Evolutionary conservation across 2,329 filamentous ascomycete species (phyloP).

Genomic region (Calonectria hongkongensis): DNA sequence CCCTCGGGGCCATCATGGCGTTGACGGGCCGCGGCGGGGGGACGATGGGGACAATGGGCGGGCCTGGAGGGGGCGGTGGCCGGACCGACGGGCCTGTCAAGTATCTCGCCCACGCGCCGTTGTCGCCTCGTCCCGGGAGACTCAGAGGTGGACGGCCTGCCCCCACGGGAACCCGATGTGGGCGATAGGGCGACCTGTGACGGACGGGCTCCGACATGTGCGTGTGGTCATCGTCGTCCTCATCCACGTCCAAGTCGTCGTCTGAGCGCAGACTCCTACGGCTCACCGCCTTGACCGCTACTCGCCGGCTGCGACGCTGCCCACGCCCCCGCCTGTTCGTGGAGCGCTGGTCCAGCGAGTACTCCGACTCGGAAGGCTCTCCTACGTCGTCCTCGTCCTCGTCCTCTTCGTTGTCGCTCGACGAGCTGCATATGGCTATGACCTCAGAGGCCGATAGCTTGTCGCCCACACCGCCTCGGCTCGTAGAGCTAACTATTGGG

Average conservation of each 20-base stretch:
- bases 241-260: conserved; percentile 25
- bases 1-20: conserved; percentile 6
- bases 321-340: conserved; percentile 40
- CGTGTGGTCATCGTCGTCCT: background rate
- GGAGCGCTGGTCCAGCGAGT: conserved; percentile 39
- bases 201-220: conserved; percentile 10
- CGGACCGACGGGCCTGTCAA: conserved; percentile 13
- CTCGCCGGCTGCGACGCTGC: conserved; percentile 41
- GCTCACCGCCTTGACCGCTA: conserved; percentile 41
- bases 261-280: conserved; percentile 37
- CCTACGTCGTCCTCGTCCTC: conserved; percentile 42
- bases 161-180: conserved; percentile 7
- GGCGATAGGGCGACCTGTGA: conserved; percentile 22
- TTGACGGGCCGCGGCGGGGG: conserved; percentile 2
- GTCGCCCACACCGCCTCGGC: conserved; percentile 39
- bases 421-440: conserved; percentile 48
- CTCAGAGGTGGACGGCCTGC: conserved; percentile 20
- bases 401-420: conserved; percentile 36
- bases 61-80: conserved; percentile 27
- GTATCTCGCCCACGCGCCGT: background rate
- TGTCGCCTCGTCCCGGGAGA: conserved; percentile 1
- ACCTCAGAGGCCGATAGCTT: conserved; percentile 42
- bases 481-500: conserved; percentile 39
- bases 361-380: conserved; percentile 49
- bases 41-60: background rate